A percentile compares a stretch with the other conserved stretches of the same genome.
Evolutionary conservation across 2,329 filamentous ascomycete species (phyloP).

Genomic region (Penicillium corylophilum): DNA sequence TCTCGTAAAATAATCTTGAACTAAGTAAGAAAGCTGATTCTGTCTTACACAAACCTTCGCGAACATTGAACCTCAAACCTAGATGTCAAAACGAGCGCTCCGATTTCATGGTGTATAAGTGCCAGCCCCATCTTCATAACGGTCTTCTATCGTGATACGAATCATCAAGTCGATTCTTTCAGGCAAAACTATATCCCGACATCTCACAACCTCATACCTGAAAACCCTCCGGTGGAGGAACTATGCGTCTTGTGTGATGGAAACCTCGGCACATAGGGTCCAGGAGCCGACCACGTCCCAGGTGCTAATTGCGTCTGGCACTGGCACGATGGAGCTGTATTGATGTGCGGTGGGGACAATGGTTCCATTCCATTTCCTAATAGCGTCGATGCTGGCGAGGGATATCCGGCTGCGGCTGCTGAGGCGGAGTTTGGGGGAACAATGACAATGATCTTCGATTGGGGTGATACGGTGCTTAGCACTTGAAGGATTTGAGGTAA

Average conservation of each 20-base stretch:
- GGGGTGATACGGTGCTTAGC: slow-evolving; percentile 12
- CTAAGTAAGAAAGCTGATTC: not conserved
- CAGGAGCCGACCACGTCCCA: not conserved
- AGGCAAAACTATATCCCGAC: not conserved
- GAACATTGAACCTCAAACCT: not conserved
- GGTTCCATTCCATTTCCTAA: not conserved
- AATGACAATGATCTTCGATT: slow-evolving; percentile 21
- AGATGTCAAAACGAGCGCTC: not conserved
- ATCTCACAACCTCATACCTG: slow-evolving; percentile 5
- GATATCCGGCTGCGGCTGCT: not conserved
- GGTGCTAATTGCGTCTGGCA: slow-evolving; percentile 1
- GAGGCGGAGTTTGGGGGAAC: slow-evolving; percentile 9
- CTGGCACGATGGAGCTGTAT: not conserved
- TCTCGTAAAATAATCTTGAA: not conserved
- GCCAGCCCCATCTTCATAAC: not conserved
- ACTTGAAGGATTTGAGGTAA: slow-evolving; percentile 21
- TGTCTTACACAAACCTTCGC: not conserved
- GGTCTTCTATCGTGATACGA: not conserved
- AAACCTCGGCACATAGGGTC: not conserved
- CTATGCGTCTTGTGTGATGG: slow-evolving; percentile 8
- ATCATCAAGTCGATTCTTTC: not conserved
- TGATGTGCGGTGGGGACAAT: not conserved
- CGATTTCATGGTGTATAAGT: not conserved
- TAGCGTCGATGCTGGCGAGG: not conserved
- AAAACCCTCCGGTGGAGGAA: not conserved